Evolutionary conservation across 352 stramenopile species (phyloP).

Genomic region (Pythium insidiosum): DNA sequence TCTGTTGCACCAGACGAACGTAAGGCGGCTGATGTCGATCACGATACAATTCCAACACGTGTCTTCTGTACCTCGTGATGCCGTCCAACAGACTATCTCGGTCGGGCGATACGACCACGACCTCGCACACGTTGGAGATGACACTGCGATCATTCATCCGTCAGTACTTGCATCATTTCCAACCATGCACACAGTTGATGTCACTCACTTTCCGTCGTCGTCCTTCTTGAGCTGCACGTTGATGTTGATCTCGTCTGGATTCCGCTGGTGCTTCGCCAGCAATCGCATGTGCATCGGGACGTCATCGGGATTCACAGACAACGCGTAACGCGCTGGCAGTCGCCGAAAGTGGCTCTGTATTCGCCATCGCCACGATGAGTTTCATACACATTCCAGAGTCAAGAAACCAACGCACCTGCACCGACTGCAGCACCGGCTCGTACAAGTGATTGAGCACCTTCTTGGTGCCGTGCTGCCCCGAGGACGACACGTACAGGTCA

Average conservation of each 20-base stretch:
- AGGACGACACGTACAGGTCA: constrained; percentile 75
- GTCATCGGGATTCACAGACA: constrained; percentile 82
- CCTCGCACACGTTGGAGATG: constrained; percentile 70
- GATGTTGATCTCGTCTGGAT: constrained; percentile 74
- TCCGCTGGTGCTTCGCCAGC: constrained; percentile 71
- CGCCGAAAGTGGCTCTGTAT: constrained; percentile 72
- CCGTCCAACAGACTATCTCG: constrained; percentile 74
- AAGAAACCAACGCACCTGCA: too few species aligned
- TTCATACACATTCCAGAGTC: too few species aligned
- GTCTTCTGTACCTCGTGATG: constrained; percentile 37
- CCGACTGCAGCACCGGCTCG: constrained; percentile 75
- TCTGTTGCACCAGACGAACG: too few species aligned
- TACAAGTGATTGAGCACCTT: constrained; percentile 85
- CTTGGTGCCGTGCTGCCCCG: constrained; percentile 49
- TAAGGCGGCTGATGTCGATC: background rate
- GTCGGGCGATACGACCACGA: constrained; percentile 73
- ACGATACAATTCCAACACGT: background rate
- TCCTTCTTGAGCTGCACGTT: constrained; percentile 82
- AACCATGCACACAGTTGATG: background rate
- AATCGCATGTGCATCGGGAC: constrained; percentile 85
- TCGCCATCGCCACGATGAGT: too few species aligned
- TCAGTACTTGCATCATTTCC: background rate
- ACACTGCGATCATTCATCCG: constrained; percentile 25
- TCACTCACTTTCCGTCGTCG: constrained; percentile 75
- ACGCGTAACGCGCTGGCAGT: constrained; percentile 71